phyloP scores from a whole-genome alignment of 345 rosid species.

The Litchi chinensis region DNA sequence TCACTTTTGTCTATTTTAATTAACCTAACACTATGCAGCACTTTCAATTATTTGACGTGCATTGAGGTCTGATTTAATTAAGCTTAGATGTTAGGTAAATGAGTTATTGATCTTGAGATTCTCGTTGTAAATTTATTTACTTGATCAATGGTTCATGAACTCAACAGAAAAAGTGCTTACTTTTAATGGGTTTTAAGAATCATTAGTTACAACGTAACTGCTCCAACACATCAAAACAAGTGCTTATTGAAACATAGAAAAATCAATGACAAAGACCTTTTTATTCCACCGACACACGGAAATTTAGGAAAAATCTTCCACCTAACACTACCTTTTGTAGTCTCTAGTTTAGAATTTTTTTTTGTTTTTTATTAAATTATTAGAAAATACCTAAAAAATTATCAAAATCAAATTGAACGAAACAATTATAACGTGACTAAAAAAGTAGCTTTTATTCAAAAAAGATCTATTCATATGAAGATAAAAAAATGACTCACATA shows the following conservation, averaged over 20 bases:
- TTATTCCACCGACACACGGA: conserved; percentile 7
- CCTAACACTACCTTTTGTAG: background rate
- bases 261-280: background rate
- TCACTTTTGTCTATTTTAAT: background rate
- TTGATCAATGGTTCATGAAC: background rate
- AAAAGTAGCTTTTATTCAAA: no score
- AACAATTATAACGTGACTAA: no score
- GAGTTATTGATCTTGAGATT: background rate
- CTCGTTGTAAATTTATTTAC: no score
- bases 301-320: background rate
- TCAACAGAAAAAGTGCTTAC: background rate
- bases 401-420: no score
- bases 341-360: no score
- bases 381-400: no score
- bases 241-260: background rate
- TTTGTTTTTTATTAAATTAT: no score
- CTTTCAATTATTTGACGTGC: background rate
- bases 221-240: background rate
- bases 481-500: no score
- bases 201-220: background rate
- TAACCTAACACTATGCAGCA: background rate
- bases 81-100: background rate
- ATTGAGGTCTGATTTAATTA: background rate
- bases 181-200: background rate
- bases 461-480: no score